Evolutionary conservation across 1,139 yeast species (phyloP), one percentile per base, ranked within the genome.

Genomic region (Citeromyces hawaiiensis): DNA sequence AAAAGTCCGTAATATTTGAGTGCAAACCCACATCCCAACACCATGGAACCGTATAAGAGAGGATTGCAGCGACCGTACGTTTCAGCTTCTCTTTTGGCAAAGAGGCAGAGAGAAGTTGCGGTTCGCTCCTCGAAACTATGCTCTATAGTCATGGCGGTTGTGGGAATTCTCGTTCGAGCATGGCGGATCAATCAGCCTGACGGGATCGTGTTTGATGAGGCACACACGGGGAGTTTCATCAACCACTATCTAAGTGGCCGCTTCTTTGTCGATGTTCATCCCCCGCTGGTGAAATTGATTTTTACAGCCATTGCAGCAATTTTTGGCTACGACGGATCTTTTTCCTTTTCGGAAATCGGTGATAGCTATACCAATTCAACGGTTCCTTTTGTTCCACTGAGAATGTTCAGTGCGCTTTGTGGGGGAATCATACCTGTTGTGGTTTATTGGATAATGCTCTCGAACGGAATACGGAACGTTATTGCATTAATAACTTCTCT

Each of bases 151-250:
- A 13, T 38, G 23, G 14, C 34, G n/a, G 11, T 23, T 6, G 13
- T 38, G 17, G 31, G 39, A 11, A 13, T 33, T 8, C 25, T n/a
- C 4, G 25, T 34, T 11, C 30, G 75, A 38, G 44, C 66, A 36
- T 53, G 53, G 45, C 53, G 56, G 37, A 45, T 71, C n/a, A 58
- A 60, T 9, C 39, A 43, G 4, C 77, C 76, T 1, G 47, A 56
- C 39, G 53, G 59, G 30, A 71, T 74, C 15, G 72, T 77, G 5
- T 71, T 68, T 48, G 82, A 75, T 50, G 87, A 80, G 51, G 73
- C 70, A 18, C 83, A 77, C 52, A 73, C 76, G 43, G 83, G 88
- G 10, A 76, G 77, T 4, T 76, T 75, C 54, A 78, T 91, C 39
- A 68, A 75, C 42, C 67, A 70, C 43, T 85, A 82, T 60, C 58